Evolutionary conservation across 1,284 basidiomycete species (phyloP), one percentile per base, ranked within the genome.

Genomic region (Marasmius oreades): DNA sequence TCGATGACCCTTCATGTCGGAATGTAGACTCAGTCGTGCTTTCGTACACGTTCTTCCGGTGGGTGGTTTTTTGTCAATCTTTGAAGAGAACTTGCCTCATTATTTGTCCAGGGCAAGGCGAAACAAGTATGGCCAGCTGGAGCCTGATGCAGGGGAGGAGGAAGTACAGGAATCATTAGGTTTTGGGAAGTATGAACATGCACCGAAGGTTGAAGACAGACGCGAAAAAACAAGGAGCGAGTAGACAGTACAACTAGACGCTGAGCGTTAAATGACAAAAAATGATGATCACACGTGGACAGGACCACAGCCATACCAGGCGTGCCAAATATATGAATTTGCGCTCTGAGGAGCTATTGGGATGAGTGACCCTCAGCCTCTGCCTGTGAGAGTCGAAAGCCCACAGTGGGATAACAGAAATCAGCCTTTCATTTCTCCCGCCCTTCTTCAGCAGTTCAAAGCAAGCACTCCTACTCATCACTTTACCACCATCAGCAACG

Each of bases 41-140:
- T 54, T 95, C 90, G 46, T 99, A 99, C 72, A 99, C 97, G 0
- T 99, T 99, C 77, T 99, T 99, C 83, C 82, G 85, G 93, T 93
- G 60, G 59, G 83, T 63, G 36, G 36, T 18, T 20, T 42, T 31
- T 31, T 31, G 28, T 5, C 28, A 31, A 31, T 5, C 10, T 10
- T 10, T 5, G 10, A 31, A 5, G 10, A 5, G 28, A 31, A 31
- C 28, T 31, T 5, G 4, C 4, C 28, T 31, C 28, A 31, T 31
- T 31, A 31, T 10, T 31, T 31, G n/a, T n/a, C n/a, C 45, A 50
- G 47, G 26, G 47, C 47, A 14, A 26, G 47, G 33, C 24, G 47
- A 20, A 50, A 50, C 14, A 50, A 33, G 18, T 50, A 50, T 50
- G 47, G 47, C 24, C 82, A 88, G 56, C 72, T 85, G n/a, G 85